Evolutionary conservation across 768 basidiomycete species (phyloP).

Genomic region (Zangia roseola): DNA sequence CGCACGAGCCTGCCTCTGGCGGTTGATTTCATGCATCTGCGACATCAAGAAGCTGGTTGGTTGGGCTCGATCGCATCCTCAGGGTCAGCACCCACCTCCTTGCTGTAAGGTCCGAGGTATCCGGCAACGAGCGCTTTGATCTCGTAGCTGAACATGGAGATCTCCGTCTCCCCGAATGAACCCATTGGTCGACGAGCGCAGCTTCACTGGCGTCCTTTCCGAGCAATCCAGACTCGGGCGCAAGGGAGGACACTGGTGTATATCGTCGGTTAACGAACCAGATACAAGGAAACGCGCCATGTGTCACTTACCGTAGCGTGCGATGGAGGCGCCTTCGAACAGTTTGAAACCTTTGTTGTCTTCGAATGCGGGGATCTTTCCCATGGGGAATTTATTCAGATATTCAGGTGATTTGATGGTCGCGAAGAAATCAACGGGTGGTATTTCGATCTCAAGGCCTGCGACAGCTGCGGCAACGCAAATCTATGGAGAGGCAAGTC

Average conservation of each 20-base stretch:
- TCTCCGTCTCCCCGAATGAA: slow-evolving; percentile 29
- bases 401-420: slow-evolving; percentile 29
- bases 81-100: slow-evolving; percentile 12
- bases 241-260: slow-evolving; percentile 23
- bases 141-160: slow-evolving; percentile 21
- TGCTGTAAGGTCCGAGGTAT: slow-evolving; percentile 23
- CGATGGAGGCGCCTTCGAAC: slow-evolving; percentile 30
- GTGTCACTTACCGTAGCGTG: slow-evolving; percentile 23
- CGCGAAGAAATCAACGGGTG: slow-evolving; percentile 21
- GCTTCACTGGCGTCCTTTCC: slow-evolving; percentile 21
- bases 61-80: not conserved
- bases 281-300: not conserved
- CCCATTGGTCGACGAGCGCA: slow-evolving; percentile 32
- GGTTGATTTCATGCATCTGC: slow-evolving; percentile 17
- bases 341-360: slow-evolving; percentile 20
- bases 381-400: slow-evolving; percentile 29
- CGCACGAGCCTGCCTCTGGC: slow-evolving; percentile 20
- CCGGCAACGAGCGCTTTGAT: slow-evolving; percentile 15
- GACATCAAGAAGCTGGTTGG: not conserved
- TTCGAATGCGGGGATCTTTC: slow-evolving; percentile 30
- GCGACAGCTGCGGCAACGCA: slow-evolving; percentile 22
- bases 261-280: not conserved
- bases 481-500: slow-evolving; percentile 16
- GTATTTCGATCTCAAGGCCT: slow-evolving; percentile 26
- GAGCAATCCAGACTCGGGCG: slow-evolving; percentile 27